A percentile compares a stretch with the other conserved stretches of the same genome.
phyloP scores from a whole-genome alignment of 2,329 filamentous ascomycete genomes.

The Xylaria sp. region DNA sequence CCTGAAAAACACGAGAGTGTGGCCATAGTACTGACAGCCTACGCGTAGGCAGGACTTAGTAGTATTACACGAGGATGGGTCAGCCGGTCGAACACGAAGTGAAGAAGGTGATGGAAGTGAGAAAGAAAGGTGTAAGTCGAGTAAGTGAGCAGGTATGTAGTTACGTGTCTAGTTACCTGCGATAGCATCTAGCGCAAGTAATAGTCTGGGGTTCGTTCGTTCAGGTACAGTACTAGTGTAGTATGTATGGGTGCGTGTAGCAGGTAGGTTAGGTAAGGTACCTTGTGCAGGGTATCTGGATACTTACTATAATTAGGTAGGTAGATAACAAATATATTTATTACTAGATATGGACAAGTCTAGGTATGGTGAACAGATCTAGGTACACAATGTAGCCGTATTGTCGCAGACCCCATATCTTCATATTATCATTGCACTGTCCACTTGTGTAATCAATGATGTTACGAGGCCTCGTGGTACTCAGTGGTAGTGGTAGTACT shows the following conservation, averaged over 20 bases:
- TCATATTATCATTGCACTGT: background rate
- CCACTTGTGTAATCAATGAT: too few relatives aligned
- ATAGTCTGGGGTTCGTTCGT: too few relatives aligned
- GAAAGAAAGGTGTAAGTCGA: too few relatives aligned
- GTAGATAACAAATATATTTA: background rate
- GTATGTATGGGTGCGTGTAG: too few relatives aligned
- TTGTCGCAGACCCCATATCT: background rate
- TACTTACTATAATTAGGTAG: too few relatives aligned
- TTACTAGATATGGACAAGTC: background rate
- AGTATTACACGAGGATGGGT: background rate
- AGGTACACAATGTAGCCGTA: background rate
- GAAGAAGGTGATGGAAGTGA: background rate
- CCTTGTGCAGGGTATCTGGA: background rate
- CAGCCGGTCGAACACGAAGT: background rate
- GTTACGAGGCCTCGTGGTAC: too few relatives aligned
- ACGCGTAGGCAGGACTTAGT: background rate
- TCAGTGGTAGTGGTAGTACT: too few relatives aligned
- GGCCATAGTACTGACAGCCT: background rate
- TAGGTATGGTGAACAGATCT: conserved; percentile 9
- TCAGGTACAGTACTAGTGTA: too few relatives aligned
- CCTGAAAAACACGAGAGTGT: conserved; percentile 13
- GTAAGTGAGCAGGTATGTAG: too few relatives aligned
- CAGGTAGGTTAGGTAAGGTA: background rate
- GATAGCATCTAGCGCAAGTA: too few relatives aligned
- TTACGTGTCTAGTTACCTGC: too few relatives aligned